These are phyloP conservation scores for Candida ovalis DNA, from an alignment of 805 yeast species.

Conservation along the genomic window DNA sequence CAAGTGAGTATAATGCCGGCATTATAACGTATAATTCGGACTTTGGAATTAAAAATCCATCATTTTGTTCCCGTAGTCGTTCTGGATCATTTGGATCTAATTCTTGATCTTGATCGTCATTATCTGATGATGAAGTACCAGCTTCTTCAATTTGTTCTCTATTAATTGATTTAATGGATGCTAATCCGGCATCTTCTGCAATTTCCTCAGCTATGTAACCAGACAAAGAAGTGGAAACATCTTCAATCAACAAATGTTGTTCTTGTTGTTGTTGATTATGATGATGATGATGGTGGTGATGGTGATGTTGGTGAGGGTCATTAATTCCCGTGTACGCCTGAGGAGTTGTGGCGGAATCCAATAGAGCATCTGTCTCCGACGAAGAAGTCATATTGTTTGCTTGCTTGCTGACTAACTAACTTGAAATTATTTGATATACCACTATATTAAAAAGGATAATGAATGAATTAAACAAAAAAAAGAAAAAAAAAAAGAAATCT, in stretches of 20 bases:
- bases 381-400: background rate
- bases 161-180: slow-evolving; percentile 4
- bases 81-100: too few relatives aligned
- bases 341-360: background rate
- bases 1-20: slow-evolving; percentile 41
- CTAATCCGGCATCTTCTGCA: slow-evolving; percentile 14
- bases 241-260: slow-evolving; percentile 8
- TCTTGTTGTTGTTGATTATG: background rate
- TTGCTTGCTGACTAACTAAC: too few relatives aligned
- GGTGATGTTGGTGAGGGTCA: background rate
- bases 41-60: slow-evolving; percentile 28
- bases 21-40: slow-evolving; percentile 32
- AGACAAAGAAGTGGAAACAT: slow-evolving; percentile 27
- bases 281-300: background rate
- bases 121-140: background rate
- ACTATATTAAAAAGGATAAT: too few relatives aligned
- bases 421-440: too few relatives aligned
- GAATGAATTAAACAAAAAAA: too few relatives aligned
- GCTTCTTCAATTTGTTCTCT: background rate
- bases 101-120: background rate
- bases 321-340: background rate
- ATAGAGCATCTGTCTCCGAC: background rate
- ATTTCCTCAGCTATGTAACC: slow-evolving; percentile 29
- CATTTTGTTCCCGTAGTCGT: slow-evolving; percentile 5
- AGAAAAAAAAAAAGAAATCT: too few relatives aligned